These are phyloP conservation scores for Lactuca saligna DNA, from an alignment of 129 eudicot genomes.

Conservation along the genomic window DNA sequence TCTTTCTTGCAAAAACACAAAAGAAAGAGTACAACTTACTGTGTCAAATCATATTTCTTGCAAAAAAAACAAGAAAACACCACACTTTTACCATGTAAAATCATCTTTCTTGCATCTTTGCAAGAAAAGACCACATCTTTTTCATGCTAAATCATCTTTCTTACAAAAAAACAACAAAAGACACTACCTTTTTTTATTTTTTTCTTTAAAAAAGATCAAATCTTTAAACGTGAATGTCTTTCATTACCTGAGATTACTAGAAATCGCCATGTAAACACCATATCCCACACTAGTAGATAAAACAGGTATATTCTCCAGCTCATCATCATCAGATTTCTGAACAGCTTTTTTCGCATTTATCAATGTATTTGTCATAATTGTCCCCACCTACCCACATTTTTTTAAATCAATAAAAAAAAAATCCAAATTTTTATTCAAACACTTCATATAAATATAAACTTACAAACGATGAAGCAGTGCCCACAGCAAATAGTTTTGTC, in stretches of 20 bases:
- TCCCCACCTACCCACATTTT: slow-evolving; percentile 56
- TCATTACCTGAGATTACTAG: slow-evolving; percentile 89
- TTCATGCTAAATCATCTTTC: background rate
- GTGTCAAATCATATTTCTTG: too few relatives aligned
- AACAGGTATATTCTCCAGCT: slow-evolving; percentile 70
- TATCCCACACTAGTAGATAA: slow-evolving; percentile 77
- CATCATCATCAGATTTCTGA: slow-evolving; percentile 47
- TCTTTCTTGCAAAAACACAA: too few relatives aligned
- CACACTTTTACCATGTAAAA: too few relatives aligned
- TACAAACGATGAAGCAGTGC: slow-evolving; percentile 92
- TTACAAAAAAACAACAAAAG: background rate
- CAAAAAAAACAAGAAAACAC: background rate
- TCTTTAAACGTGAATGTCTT: background rate
- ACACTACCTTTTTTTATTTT: too few relatives aligned
- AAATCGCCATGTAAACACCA: slow-evolving; percentile 89
- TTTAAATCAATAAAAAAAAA: slow-evolving; percentile 5
- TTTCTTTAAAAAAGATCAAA: background rate
- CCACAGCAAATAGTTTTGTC: slow-evolving; percentile 89
- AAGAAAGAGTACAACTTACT: too few relatives aligned
- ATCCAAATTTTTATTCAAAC: background rate
- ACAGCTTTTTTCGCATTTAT: slow-evolving; percentile 70
- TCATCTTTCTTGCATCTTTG: background rate
- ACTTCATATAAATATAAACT: background rate
- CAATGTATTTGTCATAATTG: slow-evolving; percentile 65
- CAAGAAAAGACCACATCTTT: background rate